Conservation (phyloP, 2,329 filamentous ascomycete genomes). For the Xylariaceae sp. region DNA sequence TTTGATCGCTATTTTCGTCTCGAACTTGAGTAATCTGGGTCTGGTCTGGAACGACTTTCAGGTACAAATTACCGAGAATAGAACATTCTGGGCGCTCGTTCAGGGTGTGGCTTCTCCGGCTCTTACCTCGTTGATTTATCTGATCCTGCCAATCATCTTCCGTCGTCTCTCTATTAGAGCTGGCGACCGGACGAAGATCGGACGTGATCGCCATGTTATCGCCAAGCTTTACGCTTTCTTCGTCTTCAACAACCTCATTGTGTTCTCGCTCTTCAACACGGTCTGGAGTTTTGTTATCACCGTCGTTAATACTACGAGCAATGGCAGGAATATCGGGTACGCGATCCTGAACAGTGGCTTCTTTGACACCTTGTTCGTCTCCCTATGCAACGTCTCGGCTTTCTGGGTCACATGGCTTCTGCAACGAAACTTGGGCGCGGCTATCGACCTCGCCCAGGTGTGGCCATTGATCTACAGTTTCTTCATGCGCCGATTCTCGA, state of each 20-base stretch:
- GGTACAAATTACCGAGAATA: conserved; percentile 55
- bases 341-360: conserved; percentile 62
- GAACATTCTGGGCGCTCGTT: conserved; percentile 72
- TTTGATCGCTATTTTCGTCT: conserved; percentile 87
- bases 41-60: conserved; percentile 74
- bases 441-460: conserved; percentile 87
- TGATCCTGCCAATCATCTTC: conserved; percentile 86
- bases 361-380: conserved; percentile 59
- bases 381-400: conserved; percentile 74
- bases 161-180: conserved; percentile 75
- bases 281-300: conserved; percentile 67
- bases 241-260: conserved; percentile 90
- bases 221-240: conserved; percentile 93
- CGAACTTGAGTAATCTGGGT: conserved; percentile 77
- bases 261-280: conserved; percentile 88
- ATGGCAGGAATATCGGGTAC: conserved; percentile 59
- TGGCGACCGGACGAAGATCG: conserved; percentile 87
- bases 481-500: conserved; percentile 76
- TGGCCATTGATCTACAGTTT: conserved; percentile 81
- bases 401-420: conserved; percentile 95
- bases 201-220: conserved; percentile 84
- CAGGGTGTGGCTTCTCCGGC: conserved; percentile 90
- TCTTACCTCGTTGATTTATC: conserved; percentile 79
- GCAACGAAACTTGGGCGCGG: conserved; percentile 86
- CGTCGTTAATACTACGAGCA: conserved; percentile 55